phyloP scores from a whole-genome alignment of 2,329 filamentous ascomycete genomes.

The Pseudodiploospora longispora region DNA sequence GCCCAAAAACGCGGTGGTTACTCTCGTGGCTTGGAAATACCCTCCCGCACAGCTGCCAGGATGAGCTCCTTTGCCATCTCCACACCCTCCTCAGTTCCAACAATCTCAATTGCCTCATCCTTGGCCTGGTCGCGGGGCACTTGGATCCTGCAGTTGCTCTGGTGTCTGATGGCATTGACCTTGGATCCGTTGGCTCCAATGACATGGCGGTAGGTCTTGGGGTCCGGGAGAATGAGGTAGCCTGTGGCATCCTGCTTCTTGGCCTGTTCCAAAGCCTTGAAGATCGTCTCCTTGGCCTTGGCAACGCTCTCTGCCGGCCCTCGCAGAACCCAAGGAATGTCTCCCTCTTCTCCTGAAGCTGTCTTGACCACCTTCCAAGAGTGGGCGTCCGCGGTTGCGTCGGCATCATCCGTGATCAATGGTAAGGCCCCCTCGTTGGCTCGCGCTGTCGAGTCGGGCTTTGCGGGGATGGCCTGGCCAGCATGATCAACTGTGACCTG shows the following conservation, averaged over 20 bases:
- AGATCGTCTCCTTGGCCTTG: constrained; percentile 70
- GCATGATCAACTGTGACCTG: constrained; percentile 89
- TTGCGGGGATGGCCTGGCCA: constrained; percentile 67
- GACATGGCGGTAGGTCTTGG: constrained; percentile 79
- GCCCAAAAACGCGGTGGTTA: constrained; percentile 4
- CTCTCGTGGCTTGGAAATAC: constrained; percentile 30
- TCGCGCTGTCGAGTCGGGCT: constrained; percentile 48
- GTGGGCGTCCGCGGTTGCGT: constrained; percentile 56
- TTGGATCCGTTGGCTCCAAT: constrained; percentile 84
- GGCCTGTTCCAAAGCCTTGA: constrained; percentile 64
- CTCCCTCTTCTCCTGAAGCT: constrained; percentile 52
- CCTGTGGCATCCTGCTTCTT: constrained; percentile 65
- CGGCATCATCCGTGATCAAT: constrained; percentile 84
- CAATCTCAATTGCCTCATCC: constrained; percentile 83
- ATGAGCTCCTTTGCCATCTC: constrained; percentile 87
- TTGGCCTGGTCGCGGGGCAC: constrained; percentile 73
- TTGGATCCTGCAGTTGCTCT: constrained; percentile 89
- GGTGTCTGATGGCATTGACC: constrained; percentile 86
- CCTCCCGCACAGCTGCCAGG: constrained; percentile 68
- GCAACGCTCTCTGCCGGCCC: constrained; percentile 70
- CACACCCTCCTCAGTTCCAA: constrained; percentile 69
- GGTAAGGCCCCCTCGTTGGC: constrained; percentile 61
- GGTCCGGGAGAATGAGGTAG: constrained; percentile 84
- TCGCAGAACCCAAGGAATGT: constrained; percentile 84
- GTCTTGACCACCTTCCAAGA: constrained; percentile 76